Conservation (phyloP, 176 grass and related monocot species). For the Echinochloa phyllopogon region DNA sequence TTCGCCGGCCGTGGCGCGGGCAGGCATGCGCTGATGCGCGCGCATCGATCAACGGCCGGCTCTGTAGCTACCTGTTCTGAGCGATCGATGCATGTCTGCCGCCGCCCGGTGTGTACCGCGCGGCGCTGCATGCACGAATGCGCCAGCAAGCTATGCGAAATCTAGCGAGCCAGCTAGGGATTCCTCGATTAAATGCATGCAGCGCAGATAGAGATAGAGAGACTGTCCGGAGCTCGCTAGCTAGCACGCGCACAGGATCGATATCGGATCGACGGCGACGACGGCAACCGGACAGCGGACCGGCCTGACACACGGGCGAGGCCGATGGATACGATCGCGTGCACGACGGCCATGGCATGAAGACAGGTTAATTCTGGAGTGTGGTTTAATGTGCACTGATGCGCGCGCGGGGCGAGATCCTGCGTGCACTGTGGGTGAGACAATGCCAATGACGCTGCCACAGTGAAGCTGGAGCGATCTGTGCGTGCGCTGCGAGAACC, state of each 20-base stretch:
- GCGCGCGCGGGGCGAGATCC: constrained; percentile 10
- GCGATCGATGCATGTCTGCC: neutral
- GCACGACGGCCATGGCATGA: neutral
- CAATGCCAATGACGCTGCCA: constrained; percentile 52
- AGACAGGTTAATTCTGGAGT: constrained; percentile 18
- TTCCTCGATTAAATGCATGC: too few relatives aligned
- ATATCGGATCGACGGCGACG: neutral
- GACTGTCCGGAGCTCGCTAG: too few relatives aligned
- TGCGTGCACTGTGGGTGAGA: constrained; percentile 42
- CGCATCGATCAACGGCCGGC: neutral
- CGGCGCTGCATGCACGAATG: neutral
- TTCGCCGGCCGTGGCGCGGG: neutral
- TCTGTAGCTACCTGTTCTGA: neutral
- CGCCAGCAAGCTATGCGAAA: neutral
- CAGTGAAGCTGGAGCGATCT: constrained; percentile 30
- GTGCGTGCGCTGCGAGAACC: neutral
- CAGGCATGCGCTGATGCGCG: too few relatives aligned
- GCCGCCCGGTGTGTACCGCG: neutral
- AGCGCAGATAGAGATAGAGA: too few relatives aligned
- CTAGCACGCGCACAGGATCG: too few relatives aligned
- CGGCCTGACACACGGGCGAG: neutral
- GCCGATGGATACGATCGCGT: neutral
- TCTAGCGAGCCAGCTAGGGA: neutral
- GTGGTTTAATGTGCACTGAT: constrained; percentile 41
- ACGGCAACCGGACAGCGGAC: constrained; percentile 26